These are phyloP conservation scores for Rhizoctonia solani DNA, from an alignment of 1,284 basidiomycete species.

Conservation along the genomic window DNA sequence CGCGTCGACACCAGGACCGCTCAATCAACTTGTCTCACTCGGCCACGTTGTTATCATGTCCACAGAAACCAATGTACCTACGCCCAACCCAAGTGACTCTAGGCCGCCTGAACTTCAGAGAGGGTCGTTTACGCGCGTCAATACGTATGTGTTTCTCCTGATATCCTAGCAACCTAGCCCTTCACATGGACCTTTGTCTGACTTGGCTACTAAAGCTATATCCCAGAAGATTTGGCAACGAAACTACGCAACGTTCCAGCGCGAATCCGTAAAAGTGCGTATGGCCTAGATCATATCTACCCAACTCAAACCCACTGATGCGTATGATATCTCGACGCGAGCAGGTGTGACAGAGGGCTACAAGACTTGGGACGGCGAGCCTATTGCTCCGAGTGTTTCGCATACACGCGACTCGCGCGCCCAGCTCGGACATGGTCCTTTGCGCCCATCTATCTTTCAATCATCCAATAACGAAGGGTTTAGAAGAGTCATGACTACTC, in stretches of 20 bases:
- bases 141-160: slow-evolving; percentile 21
- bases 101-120: slow-evolving; percentile 11
- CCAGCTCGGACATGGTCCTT: slow-evolving; percentile 10
- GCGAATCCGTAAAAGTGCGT: slow-evolving; percentile 36
- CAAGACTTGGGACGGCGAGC: slow-evolving; percentile 26
- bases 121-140: slow-evolving; percentile 17
- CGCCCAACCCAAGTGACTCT: neutral
- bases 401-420: slow-evolving; percentile 2
- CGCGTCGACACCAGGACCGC: neutral
- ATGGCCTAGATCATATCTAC: neutral
- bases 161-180: slow-evolving; percentile 13
- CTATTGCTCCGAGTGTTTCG: slow-evolving; percentile 16
- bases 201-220: slow-evolving; percentile 5
- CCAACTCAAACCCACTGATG: slow-evolving; percentile 3
- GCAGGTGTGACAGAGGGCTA: slow-evolving; percentile 32
- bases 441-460: slow-evolving; percentile 23
- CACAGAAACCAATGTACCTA: neutral
- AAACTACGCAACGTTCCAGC: slow-evolving; percentile 31
- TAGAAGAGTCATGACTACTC: slow-evolving; percentile 24
- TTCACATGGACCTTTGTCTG: slow-evolving; percentile 1
- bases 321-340: slow-evolving; percentile 10
- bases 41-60: slow-evolving; percentile 30
- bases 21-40: slow-evolving; percentile 29
- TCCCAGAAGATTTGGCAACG: slow-evolving; percentile 25
- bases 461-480: slow-evolving; percentile 17